A percentile compares a stretch with the other conserved stretches of the same genome.
phyloP scores from a whole-genome alignment of 2,329 filamentous ascomycete species.

The Cryphonectria naterciae region DNA sequence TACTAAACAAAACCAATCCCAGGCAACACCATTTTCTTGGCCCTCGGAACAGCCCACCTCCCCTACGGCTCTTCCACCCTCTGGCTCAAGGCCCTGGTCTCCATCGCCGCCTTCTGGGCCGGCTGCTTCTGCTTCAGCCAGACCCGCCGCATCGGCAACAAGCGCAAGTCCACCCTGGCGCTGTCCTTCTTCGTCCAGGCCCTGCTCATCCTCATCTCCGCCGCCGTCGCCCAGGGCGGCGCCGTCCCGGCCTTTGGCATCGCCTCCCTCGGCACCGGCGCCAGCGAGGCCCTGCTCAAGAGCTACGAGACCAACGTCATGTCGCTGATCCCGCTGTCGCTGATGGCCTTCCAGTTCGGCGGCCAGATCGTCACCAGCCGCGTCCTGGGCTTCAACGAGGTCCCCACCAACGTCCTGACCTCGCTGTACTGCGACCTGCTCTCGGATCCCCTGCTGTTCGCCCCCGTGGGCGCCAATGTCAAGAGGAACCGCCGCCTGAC shows the following conservation, averaged over 20 bases:
- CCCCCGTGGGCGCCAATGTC: constrained; percentile 46
- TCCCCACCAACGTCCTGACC: constrained; percentile 61
- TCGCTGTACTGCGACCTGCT: constrained; percentile 58
- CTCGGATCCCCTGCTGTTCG: constrained; percentile 55
- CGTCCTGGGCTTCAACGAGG: constrained; percentile 55
- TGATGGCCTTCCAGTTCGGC: constrained; percentile 59
- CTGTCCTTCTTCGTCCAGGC: constrained; percentile 57
- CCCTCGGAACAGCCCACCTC: constrained; percentile 59
- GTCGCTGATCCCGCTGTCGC: constrained; percentile 42
- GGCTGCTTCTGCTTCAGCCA: constrained; percentile 55
- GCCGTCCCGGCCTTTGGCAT: constrained; percentile 49
- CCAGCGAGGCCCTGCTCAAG: constrained; percentile 38
- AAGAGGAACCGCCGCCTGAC: constrained; percentile 54
- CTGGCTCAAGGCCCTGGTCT: constrained; percentile 41
- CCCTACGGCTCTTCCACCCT: constrained; percentile 54
- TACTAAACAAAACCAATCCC: not conserved
- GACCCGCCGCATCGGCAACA: constrained; percentile 32
- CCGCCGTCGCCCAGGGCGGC: constrained; percentile 52
- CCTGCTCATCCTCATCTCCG: constrained; percentile 55
- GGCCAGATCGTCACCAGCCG: constrained; percentile 59
- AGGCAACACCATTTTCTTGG: constrained; percentile 67
- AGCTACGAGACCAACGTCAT: constrained; percentile 43
- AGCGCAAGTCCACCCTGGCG: constrained; percentile 41
- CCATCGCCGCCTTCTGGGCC: constrained; percentile 56
- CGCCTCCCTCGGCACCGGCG: constrained; percentile 40